phyloP scores from a whole-genome alignment of 2,329 filamentous ascomycete genomes.

The Verticillium zaregamsianum region DNA sequence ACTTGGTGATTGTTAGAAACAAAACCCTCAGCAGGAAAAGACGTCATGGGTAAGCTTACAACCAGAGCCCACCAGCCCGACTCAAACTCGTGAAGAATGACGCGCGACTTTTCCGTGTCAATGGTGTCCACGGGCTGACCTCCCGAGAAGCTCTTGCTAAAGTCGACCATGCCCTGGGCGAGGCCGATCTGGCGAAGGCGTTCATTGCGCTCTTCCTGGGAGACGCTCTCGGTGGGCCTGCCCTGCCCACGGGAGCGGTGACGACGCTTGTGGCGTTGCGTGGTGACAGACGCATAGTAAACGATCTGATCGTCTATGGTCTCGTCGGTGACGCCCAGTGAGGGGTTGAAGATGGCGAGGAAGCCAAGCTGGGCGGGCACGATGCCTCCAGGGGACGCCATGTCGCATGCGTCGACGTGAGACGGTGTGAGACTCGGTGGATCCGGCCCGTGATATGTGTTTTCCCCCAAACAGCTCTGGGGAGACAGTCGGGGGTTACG shows the following conservation, averaged over 20 bases:
- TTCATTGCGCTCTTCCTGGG: constrained; percentile 72
- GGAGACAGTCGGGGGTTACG: background rate
- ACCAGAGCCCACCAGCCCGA: constrained; percentile 93
- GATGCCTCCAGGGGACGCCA: constrained; percentile 26
- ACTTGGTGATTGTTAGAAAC: constrained; percentile 38
- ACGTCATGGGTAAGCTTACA: constrained; percentile 44
- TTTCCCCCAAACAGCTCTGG: background rate
- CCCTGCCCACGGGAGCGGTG: constrained; percentile 35
- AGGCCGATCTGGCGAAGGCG: constrained; percentile 88
- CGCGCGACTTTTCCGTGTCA: constrained; percentile 84
- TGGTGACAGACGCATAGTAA: constrained; percentile 73
- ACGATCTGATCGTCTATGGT: constrained; percentile 78
- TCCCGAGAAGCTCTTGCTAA: constrained; percentile 81
- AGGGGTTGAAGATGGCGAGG: constrained; percentile 92
- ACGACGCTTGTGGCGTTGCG: constrained; percentile 33
- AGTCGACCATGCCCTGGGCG: constrained; percentile 93
- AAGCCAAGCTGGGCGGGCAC: constrained; percentile 84
- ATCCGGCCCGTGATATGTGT: background rate
- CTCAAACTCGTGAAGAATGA: constrained; percentile 84
- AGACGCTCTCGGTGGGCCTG: constrained; percentile 38
- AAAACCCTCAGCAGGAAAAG: constrained; percentile 3
- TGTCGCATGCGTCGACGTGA: background rate
- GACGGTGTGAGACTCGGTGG: background rate
- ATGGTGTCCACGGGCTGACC: constrained; percentile 75
- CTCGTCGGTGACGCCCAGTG: constrained; percentile 57